Evolutionary conservation across 2,329 filamentous ascomycete genomes (phyloP).

Genomic region (Coleophoma crateriformis): DNA sequence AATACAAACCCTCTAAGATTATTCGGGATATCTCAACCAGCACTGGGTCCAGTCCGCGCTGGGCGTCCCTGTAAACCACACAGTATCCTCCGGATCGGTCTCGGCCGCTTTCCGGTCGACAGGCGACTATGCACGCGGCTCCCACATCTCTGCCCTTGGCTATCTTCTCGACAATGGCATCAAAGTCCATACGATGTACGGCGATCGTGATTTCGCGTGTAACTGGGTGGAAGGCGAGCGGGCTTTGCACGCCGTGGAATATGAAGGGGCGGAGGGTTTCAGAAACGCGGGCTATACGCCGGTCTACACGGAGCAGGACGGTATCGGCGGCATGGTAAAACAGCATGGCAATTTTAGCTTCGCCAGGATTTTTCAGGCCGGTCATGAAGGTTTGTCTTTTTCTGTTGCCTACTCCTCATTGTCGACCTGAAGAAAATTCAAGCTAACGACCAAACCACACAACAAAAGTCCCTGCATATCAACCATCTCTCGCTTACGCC

Average conservation of each 20-base stretch:
- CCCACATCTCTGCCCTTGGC: slow-evolving; percentile 51
- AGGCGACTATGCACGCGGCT: slow-evolving; percentile 55
- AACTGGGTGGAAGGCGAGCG: slow-evolving; percentile 51
- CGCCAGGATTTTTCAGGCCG: slow-evolving; percentile 56
- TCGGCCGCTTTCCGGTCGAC: slow-evolving; percentile 35
- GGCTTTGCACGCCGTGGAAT: slow-evolving; percentile 43
- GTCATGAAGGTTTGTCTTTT: slow-evolving; percentile 41
- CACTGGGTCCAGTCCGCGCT: slow-evolving; percentile 45
- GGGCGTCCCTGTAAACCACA: slow-evolving; percentile 55
- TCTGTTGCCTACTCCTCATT: slow-evolving; percentile 1
- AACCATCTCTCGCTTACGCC: slow-evolving; percentile 42
- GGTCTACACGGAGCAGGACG: slow-evolving; percentile 51
- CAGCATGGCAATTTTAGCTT: slow-evolving; percentile 70
- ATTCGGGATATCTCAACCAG: slow-evolving; percentile 10
- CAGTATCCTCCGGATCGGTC: slow-evolving; percentile 37
- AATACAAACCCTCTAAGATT: not conserved
- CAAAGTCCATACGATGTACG: slow-evolving; percentile 64
- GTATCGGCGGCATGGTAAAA: slow-evolving; percentile 58
- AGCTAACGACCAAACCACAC: slow-evolving; percentile 21
- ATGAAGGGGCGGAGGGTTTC: slow-evolving; percentile 42
- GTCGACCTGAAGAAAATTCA: not conserved
- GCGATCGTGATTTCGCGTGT: slow-evolving; percentile 54
- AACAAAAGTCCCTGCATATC: slow-evolving; percentile 37
- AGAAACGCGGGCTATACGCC: slow-evolving; percentile 61
- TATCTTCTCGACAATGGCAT: slow-evolving; percentile 54